Percentiles rank a stretch among this genome's conserved stretches.
Evolutionary conservation across 1,139 yeast species (phyloP).

Genomic region (Hansenula sp.): DNA sequence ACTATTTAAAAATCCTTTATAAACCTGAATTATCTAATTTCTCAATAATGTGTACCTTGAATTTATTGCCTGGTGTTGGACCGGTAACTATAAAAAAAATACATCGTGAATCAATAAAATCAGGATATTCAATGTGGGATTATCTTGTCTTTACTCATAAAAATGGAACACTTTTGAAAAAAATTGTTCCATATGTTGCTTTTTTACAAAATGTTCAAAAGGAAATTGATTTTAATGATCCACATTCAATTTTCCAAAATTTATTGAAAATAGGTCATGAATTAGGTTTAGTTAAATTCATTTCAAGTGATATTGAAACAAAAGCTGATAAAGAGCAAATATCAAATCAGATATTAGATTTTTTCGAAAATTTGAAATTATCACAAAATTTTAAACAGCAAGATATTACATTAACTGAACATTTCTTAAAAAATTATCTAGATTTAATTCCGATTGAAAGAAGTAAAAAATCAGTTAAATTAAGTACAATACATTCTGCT

Average conservation of each 20-base stretch:
- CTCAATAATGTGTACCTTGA: conserved; percentile 29
- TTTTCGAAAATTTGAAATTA: conserved; percentile 26
- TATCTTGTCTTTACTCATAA: conserved; percentile 3
- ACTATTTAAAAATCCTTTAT: conserved; percentile 40
- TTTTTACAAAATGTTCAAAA: conserved; percentile 14
- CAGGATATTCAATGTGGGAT: conserved; percentile 22
- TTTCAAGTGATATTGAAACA: conserved; percentile 8
- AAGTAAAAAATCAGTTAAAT: conserved; percentile 13
- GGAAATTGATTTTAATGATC: conserved; percentile 23
- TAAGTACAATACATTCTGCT: conserved; percentile 59
- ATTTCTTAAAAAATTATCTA: conserved; percentile 43
- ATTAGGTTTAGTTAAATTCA: conserved; percentile 25
- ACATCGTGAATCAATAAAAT: conserved; percentile 9
- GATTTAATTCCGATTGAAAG: conserved; percentile 35
- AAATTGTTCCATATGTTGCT: conserved; percentile 13
- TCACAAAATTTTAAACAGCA: conserved; percentile 22
- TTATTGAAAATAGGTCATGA: conserved; percentile 22
- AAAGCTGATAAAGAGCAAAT: conserved; percentile 11
- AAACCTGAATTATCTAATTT: conserved; percentile 29
- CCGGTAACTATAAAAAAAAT: conserved; percentile 23
- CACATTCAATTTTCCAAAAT: conserved; percentile 25
- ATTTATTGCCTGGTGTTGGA: conserved; percentile 29
- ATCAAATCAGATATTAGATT: conserved; percentile 23
- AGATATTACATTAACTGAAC: conserved; percentile 25
- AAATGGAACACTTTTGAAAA: neutral